phyloP scores from a whole-genome alignment of 306 rosid species.

The Trifolium fragiferum region DNA sequence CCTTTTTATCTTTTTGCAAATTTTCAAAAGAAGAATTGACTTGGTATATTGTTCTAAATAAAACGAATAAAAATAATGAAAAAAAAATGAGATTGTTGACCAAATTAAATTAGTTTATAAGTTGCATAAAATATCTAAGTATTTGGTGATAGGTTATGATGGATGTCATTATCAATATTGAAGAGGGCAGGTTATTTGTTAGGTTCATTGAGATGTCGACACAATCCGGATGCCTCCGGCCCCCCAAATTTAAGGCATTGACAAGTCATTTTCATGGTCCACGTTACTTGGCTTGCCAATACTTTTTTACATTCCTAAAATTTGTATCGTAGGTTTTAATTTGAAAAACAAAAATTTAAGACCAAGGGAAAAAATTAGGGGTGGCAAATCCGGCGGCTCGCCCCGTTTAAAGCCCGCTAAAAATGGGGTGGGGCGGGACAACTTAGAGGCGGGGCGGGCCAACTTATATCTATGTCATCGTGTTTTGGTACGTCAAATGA shows the following conservation, averaged over 20 bases:
- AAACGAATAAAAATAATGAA: constrained; percentile 8
- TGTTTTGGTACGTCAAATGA: too few species aligned
- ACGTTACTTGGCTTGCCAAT: background rate
- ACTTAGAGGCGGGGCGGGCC: too few species aligned
- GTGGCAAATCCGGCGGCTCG: too few species aligned
- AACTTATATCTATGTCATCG: too few species aligned
- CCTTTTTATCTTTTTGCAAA: background rate
- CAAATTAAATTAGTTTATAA: constrained; percentile 35
- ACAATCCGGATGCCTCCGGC: constrained; percentile 38
- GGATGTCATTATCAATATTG: constrained; percentile 66
- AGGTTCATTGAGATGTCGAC: constrained; percentile 53
- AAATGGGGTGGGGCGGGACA: too few species aligned
- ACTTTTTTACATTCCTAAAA: background rate
- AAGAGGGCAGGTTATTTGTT: constrained; percentile 84
- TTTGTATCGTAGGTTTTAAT: background rate
- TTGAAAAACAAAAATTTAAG: background rate
- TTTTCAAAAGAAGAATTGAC: constrained; percentile 35
- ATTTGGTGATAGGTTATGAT: constrained; percentile 48
- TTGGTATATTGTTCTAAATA: constrained; percentile 27
- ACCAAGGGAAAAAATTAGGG: background rate
- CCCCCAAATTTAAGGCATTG: constrained; percentile 50
- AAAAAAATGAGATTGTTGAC: constrained; percentile 76
- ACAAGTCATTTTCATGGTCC: constrained; percentile 34
- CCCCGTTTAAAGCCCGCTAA: too few species aligned
- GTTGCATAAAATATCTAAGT: constrained; percentile 46